A percentile compares a stretch with the other conserved stretches of the same genome.
Evolutionary conservation across 805 yeast species (phyloP).

Genomic region (Metschnikowia santaceciliae): DNA sequence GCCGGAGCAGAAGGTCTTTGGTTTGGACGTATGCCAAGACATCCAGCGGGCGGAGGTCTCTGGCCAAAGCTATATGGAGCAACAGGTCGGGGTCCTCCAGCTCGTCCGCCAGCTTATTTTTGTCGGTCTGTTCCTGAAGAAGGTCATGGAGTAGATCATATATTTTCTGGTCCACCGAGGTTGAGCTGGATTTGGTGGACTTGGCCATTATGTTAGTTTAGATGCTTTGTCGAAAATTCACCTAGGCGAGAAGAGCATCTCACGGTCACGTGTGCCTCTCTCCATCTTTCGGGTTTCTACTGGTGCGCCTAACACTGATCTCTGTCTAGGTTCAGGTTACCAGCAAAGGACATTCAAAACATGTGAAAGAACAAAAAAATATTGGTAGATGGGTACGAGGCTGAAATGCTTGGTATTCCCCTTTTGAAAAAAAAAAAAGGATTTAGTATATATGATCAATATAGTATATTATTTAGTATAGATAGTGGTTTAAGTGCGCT

Average conservation of each 20-base stretch:
- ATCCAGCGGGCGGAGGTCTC: constrained; percentile 50
- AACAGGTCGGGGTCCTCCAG: constrained; percentile 32
- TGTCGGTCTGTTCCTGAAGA: constrained; percentile 56
- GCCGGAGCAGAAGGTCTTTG: constrained; percentile 60
- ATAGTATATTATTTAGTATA: too few species aligned
- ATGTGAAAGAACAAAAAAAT: too few species aligned
- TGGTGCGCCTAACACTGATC: background rate
- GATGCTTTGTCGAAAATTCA: background rate
- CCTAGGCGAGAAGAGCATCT: constrained; percentile 4
- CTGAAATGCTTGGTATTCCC: too few species aligned
- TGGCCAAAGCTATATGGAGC: constrained; percentile 54
- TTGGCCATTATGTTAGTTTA: constrained; percentile 10
- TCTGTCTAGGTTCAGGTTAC: background rate
- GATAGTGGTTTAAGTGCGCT: too few species aligned
- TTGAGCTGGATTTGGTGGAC: constrained; percentile 8
- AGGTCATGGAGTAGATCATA: constrained; percentile 52
- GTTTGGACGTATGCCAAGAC: constrained; percentile 56
- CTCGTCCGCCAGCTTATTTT: constrained; percentile 26
- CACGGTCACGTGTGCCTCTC: constrained; percentile 3
- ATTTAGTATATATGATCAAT: too few species aligned
- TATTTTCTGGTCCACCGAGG: constrained; percentile 50
- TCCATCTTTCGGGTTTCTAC: constrained; percentile 1
- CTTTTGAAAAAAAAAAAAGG: too few species aligned
- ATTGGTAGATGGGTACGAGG: too few species aligned
- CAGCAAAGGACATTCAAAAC: too few species aligned